Percentiles rank a stretch among this genome's conserved stretches.
Evolutionary conservation across 75 land plant species (phyloP).

Genomic region (Sequoia sempervirens): DNA sequence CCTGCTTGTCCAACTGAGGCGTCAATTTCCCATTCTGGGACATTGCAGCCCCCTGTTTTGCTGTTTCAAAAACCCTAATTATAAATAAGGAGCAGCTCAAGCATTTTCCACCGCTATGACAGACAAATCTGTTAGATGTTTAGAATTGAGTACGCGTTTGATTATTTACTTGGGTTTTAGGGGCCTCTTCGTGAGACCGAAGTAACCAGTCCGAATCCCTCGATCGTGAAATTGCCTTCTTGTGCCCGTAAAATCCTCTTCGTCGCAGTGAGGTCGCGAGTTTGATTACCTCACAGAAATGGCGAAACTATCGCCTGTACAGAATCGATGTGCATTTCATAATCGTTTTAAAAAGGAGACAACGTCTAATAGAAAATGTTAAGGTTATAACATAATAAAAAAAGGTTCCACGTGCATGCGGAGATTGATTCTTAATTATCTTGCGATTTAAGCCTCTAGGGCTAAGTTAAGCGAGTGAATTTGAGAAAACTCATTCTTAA

Average conservation of each 20-base stretch:
- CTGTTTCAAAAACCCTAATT: not conserved
- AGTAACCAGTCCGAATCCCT: not conserved
- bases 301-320: not conserved
- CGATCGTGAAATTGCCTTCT: not conserved
- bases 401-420: too few species aligned
- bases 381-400: too few species aligned
- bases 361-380: too few species aligned
- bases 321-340: too few species aligned
- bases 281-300: not conserved
- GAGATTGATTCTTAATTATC: too few species aligned
- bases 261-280: not conserved
- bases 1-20: constrained; percentile 75
- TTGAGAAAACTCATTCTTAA: too few species aligned
- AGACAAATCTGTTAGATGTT: not conserved
- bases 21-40: constrained; percentile 72
- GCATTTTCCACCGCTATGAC: not conserved
- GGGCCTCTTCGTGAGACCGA: not conserved
- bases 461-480: too few species aligned
- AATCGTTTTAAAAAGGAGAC: too few species aligned
- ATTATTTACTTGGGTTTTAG: not conserved
- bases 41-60: constrained; percentile 20
- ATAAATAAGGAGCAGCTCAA: not conserved
- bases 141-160: not conserved
- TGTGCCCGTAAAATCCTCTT: not conserved
- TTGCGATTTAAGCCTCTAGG: too few species aligned